Base-by-base conservation (phyloP, 2,329 filamentous ascomycete genomes). In the Elsinoe fawcettii region DNA sequence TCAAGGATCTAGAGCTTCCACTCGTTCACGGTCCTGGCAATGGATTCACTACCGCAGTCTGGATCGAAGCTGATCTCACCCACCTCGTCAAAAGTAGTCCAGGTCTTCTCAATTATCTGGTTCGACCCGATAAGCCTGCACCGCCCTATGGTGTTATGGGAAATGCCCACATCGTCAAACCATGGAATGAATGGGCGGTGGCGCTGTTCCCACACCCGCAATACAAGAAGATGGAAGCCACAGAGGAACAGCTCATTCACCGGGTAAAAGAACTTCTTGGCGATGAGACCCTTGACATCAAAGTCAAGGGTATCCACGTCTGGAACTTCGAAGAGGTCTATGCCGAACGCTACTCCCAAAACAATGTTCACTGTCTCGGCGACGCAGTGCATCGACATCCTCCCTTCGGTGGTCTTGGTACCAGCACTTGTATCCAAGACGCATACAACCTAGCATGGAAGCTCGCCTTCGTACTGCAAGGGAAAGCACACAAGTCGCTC, bases 271-370 rank as follows among this genome's bases (percentile, higher is more conserved):
- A 79, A 25, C 70, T 80, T 2, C 80, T 85, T 55, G 81, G 81
- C 0, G 80, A 84, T 62, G 76, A 79, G 25, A 74, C 74, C 0
- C 66, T 79, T 11, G 67, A 73, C 0, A 70, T 77, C 2, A 74
- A 83, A 63, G 74, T 84, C 47, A 57, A 82, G n/a, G 69, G 75
- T 55, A 66, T 81, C 5, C 77, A 77, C 7, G 79, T 77, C 61
- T 86, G 83, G 83, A 73, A 70, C 55, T 78, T 85, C 63, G 83
- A 84, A 61, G 82, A 85, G 66, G 80, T 73, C 4, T 78, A 83
- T 1, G 83, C 82, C 0, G 77, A 83, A 64, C 68, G 71, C 11
- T 85, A 83, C 57, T 64, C 61, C 41, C 67, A 75, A 4, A 73
- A 74, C n/a, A 77, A 77, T 37, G 70, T 79, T 67, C 77, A 80